A percentile compares a stretch with the other conserved stretches of the same genome.
phyloP scores from a whole-genome alignment of 768 basidiomycete species.

The Clavaria fumosa region DNA sequence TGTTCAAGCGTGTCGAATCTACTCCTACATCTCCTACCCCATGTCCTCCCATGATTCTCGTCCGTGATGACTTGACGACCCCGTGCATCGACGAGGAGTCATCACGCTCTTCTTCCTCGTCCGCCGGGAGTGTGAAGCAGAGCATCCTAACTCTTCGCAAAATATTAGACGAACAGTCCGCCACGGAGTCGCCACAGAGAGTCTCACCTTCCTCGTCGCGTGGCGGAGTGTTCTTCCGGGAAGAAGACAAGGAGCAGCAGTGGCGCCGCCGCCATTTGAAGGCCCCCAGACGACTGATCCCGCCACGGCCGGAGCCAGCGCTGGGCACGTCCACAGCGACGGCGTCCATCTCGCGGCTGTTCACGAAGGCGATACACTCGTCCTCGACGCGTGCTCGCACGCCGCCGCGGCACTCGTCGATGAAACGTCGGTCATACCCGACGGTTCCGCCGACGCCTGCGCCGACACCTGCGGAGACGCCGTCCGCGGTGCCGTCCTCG shows the following conservation, averaged over 20 bases:
- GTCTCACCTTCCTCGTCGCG: too few species aligned
- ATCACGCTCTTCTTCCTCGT: conserved; percentile 38
- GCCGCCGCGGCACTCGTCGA: conserved; percentile 34
- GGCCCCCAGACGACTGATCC: conserved; percentile 25
- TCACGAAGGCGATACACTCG: conserved; percentile 42
- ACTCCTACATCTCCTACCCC: conserved; percentile 11
- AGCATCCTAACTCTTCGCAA: conserved; percentile 54
- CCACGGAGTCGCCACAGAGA: conserved; percentile 10
- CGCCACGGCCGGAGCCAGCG: conserved; percentile 36
- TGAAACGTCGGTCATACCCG: conserved; percentile 18
- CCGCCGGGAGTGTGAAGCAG: conserved; percentile 39
- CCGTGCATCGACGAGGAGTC: conserved; percentile 45
- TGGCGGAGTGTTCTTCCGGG: too few species aligned
- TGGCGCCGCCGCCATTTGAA: conserved; percentile 8
- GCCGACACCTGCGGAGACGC: too few species aligned
- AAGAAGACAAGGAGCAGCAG: conserved; percentile 6
- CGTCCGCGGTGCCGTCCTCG: too few species aligned
- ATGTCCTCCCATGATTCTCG: conserved; percentile 5
- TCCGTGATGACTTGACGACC: too few species aligned
- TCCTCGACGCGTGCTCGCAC: conserved; percentile 49
- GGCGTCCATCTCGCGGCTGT: conserved; percentile 63
- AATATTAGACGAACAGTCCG: conserved; percentile 46
- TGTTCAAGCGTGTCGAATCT: conserved; percentile 14
- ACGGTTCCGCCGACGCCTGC: conserved; percentile 20
- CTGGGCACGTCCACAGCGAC: conserved; percentile 60